Base-by-base conservation (phyloP, 306 rosid genomes). In the Medicago ruthenica region DNA sequence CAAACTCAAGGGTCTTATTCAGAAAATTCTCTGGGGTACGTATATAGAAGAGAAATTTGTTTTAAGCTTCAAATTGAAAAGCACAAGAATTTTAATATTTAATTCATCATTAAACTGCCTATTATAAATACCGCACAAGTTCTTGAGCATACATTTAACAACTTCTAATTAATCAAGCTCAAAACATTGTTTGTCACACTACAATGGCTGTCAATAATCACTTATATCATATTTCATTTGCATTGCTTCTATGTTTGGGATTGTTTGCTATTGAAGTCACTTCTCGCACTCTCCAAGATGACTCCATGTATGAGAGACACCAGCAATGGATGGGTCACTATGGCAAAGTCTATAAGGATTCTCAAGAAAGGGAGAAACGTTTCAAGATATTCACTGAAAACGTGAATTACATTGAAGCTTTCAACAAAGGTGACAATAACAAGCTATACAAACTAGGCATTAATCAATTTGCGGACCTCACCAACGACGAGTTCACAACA, bases 381-480 rank as follows among this genome's bases (percentile, higher is more conserved):
- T 7, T 60, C 2, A 15, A 22, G 40, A 60, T 60, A 60, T 60
- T 60, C 9, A 14, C 16, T 1, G 66, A 60, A 6, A 60, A 60
- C 4, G 41, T 60, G 8, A 60, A 60, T 6, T 60, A 60, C 17
- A 60, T 60, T 5, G 66, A 60, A 60, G 10, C 41, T 24, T 60
- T 14, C 41, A 60, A 60, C 6, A 27, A 13, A 6, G 41, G 1
- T 21, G 37, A 7, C 16, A 5, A 22, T 22, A 50, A 50, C 11
- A 60, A 60, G 14, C 18, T 10, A 5, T 60, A 60, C 9, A 14
- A 0, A 60, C 41, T 60, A 27, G 66, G 41, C 10, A 1, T 60
- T 22, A 60, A 60, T 60, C 18, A 60, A 60, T 60, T 27, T 27
- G 40, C 66, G 2, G 66, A 60, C 18, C 66, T 60, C 40, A 60